phyloP scores from a whole-genome alignment of 176 grass and related monocot genomes.

The Themeda triandra region DNA sequence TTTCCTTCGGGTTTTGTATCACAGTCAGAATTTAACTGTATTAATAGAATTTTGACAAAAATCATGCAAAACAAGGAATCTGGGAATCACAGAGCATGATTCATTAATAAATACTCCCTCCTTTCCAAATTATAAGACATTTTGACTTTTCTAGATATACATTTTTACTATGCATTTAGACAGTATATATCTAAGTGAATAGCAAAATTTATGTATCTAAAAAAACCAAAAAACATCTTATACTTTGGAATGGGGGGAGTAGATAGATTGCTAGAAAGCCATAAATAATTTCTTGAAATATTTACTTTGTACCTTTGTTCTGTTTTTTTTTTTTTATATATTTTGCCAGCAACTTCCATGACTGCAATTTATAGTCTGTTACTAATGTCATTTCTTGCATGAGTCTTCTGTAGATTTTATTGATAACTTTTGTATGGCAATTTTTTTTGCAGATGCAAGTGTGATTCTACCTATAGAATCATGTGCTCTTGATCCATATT shows the following conservation, averaged over 20 bases:
- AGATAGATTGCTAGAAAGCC: neutral
- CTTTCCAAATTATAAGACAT: neutral
- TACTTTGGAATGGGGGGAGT: too few species aligned
- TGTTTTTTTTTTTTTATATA: neutral
- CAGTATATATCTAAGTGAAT: too few species aligned
- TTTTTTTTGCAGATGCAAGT: constrained; percentile 65
- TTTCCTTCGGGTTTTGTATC: neutral
- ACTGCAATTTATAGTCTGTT: constrained; percentile 6
- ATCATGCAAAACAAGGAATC: constrained; percentile 19
- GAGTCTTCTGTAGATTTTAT: constrained; percentile 24
- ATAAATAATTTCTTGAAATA: constrained; percentile 1
- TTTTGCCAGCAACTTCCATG: constrained; percentile 4
- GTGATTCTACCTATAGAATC: constrained; percentile 42
- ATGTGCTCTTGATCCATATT: constrained; percentile 38
- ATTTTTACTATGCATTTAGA: too few species aligned
- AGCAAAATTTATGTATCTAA: neutral
- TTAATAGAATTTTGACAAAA: constrained; percentile 4
- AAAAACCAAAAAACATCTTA: neutral
- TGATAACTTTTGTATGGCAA: constrained; percentile 24
- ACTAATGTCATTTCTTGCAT: neutral
- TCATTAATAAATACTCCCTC: neutral
- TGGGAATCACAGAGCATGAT: neutral
- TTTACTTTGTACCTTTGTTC: neutral
- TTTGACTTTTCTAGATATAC: too few species aligned
- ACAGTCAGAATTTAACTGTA: neutral